Evolutionary conservation across 352 stramenopile genomes (phyloP).

Genomic region (Phytophthora fragariae): DNA sequence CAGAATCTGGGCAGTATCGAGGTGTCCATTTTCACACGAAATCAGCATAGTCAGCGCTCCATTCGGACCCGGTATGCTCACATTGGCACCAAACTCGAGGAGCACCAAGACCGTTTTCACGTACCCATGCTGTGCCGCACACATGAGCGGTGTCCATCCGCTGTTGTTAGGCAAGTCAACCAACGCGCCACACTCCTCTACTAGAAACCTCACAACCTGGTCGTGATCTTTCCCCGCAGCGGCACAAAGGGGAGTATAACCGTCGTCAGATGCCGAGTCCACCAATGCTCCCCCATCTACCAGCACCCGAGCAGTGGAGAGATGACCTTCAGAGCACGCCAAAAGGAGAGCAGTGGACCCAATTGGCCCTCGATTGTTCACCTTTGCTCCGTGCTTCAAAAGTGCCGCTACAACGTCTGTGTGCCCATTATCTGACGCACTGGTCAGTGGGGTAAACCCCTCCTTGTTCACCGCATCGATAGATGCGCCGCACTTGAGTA

Average conservation of each 20-base stretch:
- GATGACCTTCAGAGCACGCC: neutral
- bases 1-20: neutral
- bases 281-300: neutral
- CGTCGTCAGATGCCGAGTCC: neutral
- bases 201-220: neutral
- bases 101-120: neutral
- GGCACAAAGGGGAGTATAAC: neutral
- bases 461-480: slow-evolving; percentile 1
- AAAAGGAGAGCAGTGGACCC: slow-evolving; percentile 1
- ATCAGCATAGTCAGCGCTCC: neutral
- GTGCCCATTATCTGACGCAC: neutral
- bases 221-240: neutral
- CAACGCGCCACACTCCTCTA: neutral
- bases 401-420: neutral
- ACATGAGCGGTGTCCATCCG: slow-evolving; percentile 1
- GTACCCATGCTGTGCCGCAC: neutral
- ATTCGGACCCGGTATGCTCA: neutral
- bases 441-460: neutral
- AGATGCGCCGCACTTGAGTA: neutral
- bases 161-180: neutral
- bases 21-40: neutral
- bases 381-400: neutral
- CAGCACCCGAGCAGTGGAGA: neutral
- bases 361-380: neutral
- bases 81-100: neutral